Conservation (phyloP, 2,329 filamentous ascomycete genomes). For the Elsinoe fawcettii region DNA sequence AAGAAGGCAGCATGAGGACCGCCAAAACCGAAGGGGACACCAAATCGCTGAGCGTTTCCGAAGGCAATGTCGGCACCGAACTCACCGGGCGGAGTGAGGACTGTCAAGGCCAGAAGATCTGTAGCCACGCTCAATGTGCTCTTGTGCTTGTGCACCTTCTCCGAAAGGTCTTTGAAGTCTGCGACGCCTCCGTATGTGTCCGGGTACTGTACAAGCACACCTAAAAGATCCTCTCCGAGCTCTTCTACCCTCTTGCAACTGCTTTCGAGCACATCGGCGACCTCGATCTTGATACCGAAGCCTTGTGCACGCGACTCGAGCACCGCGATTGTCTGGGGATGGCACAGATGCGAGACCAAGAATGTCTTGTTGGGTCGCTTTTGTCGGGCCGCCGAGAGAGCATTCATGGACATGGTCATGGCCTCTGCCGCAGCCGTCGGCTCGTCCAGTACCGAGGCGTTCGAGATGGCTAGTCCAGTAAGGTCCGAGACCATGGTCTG, state of each 20-base stretch:
- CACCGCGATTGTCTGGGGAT: slow-evolving; percentile 79
- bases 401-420: slow-evolving; percentile 85
- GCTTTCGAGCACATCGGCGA: slow-evolving; percentile 62
- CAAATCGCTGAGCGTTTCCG: slow-evolving; percentile 83
- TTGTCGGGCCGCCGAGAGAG: slow-evolving; percentile 60
- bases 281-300: slow-evolving; percentile 75
- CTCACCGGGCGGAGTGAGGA: slow-evolving; percentile 83
- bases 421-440: slow-evolving; percentile 89
- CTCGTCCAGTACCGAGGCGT: slow-evolving; percentile 86
- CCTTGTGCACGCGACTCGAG: slow-evolving; percentile 78
- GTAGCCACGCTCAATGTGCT: slow-evolving; percentile 81
- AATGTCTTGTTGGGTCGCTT: slow-evolving; percentile 72
- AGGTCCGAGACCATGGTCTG: slow-evolving; percentile 88
- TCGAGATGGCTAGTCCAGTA: slow-evolving; percentile 78
- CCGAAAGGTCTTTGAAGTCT: slow-evolving; percentile 66
- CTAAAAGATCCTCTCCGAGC: slow-evolving; percentile 73
- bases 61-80: slow-evolving; percentile 95
- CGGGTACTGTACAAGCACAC: slow-evolving; percentile 90
- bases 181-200: slow-evolving; percentile 76
- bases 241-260: slow-evolving; percentile 59
- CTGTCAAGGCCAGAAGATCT: slow-evolving; percentile 77
- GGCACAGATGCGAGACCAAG: slow-evolving; percentile 72
- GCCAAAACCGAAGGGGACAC: slow-evolving; percentile 84
- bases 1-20: slow-evolving; percentile 98
- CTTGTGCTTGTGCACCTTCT: slow-evolving; percentile 67